Conservation (phyloP, 257 asterid genomes). For the Capsicum pubescens region DNA sequence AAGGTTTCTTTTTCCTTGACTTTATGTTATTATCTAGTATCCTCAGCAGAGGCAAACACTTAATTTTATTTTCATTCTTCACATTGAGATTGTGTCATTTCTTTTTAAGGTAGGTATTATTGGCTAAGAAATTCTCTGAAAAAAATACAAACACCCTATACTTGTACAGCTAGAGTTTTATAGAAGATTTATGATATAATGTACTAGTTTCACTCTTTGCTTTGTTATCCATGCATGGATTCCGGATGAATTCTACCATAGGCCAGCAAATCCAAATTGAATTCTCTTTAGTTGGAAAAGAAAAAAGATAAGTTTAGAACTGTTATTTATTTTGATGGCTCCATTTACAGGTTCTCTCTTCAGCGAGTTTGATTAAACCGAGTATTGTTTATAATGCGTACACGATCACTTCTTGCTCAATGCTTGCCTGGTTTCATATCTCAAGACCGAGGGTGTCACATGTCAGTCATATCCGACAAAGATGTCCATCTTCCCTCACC, state of each 20-base stretch:
- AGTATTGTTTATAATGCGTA: constrained; percentile 35
- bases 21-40: background rate
- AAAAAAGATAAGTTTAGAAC: background rate
- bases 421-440: constrained; percentile 47
- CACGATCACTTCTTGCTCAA: constrained; percentile 46
- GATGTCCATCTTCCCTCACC: constrained; percentile 47
- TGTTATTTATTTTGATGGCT: background rate
- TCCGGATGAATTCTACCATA: constrained; percentile 11
- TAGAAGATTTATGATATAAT: background rate
- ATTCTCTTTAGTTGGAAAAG: background rate
- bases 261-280: background rate
- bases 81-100: background rate
- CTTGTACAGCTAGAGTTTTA: background rate
- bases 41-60: background rate
- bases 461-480: constrained; percentile 35
- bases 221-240: background rate
- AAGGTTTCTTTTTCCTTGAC: background rate
- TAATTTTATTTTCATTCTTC: background rate
- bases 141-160: background rate
- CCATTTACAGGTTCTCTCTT: constrained; percentile 28
- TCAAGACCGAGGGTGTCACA: constrained; percentile 41
- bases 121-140: constrained; percentile 3
- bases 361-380: background rate
- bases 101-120: background rate
- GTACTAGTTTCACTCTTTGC: constrained; percentile 15